Evolutionary conservation across 192 early-diverging fungal species (phyloP).

Genomic region (Entomortierella beljakovae): DNA sequence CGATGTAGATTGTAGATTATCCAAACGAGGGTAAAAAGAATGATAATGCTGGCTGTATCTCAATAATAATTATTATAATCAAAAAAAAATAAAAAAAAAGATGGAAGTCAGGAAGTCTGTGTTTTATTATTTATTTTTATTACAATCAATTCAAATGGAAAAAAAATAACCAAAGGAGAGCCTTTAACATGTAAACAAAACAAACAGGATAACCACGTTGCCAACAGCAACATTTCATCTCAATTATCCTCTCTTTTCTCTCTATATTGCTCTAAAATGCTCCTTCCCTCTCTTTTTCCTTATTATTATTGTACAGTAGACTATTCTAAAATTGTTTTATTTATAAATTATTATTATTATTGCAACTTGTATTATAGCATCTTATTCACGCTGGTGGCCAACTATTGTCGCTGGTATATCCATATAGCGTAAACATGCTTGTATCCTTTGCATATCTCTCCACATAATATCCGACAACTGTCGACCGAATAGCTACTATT

Average conservation of each 20-base stretch:
- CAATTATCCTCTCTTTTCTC: not conserved
- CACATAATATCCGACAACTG: constrained; percentile 48
- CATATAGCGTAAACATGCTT: constrained; percentile 46
- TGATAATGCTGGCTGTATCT: not conserved
- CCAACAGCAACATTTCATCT: not conserved
- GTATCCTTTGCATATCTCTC: constrained; percentile 48
- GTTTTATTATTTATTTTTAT: too few relatives aligned
- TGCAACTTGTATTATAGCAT: not conserved
- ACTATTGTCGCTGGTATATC: constrained; percentile 50
- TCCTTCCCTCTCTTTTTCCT: not conserved
- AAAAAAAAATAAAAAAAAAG: too few relatives aligned
- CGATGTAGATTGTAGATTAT: not conserved
- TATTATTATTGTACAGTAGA: not conserved
- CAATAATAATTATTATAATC: not conserved
- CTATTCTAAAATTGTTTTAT: not conserved
- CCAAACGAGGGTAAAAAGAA: not conserved
- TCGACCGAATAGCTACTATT: constrained; percentile 49
- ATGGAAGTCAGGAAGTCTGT: too few relatives aligned
- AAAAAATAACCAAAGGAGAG: too few relatives aligned
- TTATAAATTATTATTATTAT: not conserved
- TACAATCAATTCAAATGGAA: too few relatives aligned
- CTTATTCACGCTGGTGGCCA: constrained; percentile 46
- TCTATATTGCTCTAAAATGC: not conserved
- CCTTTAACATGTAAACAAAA: too few relatives aligned
- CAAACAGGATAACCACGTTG: too few relatives aligned